phyloP scores from a whole-genome alignment of 352 stramenopile species.

The Phytophthora ohioensis region DNA sequence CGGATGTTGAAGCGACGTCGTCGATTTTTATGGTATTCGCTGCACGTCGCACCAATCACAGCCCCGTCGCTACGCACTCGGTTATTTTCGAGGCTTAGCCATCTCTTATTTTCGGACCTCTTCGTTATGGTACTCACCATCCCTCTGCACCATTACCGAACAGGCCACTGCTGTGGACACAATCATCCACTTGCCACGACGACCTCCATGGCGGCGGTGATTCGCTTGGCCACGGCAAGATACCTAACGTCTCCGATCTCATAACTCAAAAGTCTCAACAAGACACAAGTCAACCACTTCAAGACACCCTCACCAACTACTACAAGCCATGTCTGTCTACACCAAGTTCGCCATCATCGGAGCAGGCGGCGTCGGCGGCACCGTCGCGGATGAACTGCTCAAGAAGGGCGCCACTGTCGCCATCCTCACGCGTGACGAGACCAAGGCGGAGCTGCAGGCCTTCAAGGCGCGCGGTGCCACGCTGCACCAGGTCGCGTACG shows the following conservation, averaged over 20 bases:
- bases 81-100: not conserved
- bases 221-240: not conserved
- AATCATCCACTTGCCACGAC: not conserved
- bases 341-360: slow-evolving; percentile 33
- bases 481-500: slow-evolving; percentile 27
- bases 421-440: slow-evolving; percentile 32
- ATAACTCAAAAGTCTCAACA: slow-evolving; percentile 26
- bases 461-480: slow-evolving; percentile 26
- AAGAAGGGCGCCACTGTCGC: slow-evolving; percentile 24
- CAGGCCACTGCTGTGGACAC: no score
- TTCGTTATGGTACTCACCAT: slow-evolving; percentile 4
- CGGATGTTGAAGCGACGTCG: not conserved
- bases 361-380: slow-evolving; percentile 25
- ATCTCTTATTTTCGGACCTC: not conserved
- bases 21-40: not conserved
- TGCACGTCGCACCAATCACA: not conserved
- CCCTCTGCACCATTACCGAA: no score
- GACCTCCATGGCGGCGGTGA: not conserved
- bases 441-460: slow-evolving; percentile 23
- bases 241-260: slow-evolving; percentile 4
- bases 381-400: slow-evolving; percentile 28
- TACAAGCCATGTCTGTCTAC: slow-evolving; percentile 13
- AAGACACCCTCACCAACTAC: slow-evolving; percentile 18
- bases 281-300: slow-evolving; percentile 5
- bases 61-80: not conserved